Conservation (phyloP, 108 stramenopile species). For the Poteriospumella lacustris region DNA sequence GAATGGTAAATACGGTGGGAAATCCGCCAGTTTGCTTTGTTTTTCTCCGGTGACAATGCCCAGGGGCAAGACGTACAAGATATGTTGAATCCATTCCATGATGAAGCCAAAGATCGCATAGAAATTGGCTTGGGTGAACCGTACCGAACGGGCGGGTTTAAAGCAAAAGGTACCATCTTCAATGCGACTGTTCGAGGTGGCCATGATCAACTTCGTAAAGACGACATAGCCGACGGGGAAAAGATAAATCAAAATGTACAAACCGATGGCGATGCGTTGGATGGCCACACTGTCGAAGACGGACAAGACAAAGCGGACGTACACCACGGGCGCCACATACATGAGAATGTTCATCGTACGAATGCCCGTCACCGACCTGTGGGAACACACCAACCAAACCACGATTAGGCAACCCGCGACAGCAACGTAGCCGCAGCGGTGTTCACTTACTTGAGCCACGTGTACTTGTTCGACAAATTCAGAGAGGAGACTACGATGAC, state of each 20-base stretch:
- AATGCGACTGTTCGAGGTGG: neutral
- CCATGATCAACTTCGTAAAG: slow-evolving; percentile 1
- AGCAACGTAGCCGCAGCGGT: neutral
- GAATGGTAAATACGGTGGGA: slow-evolving; percentile 18
- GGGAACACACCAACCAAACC: neutral
- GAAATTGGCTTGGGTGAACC: slow-evolving; percentile 15
- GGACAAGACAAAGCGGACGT: slow-evolving; percentile 2
- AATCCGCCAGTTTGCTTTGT: neutral
- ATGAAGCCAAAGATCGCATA: slow-evolving; percentile 18
- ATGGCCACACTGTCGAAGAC: neutral
- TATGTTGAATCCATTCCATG: slow-evolving; percentile 24
- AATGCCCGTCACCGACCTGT: slow-evolving; percentile 10
- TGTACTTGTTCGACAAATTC: slow-evolving; percentile 13
- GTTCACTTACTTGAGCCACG: neutral
- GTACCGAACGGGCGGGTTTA: slow-evolving; percentile 13
- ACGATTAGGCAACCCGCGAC: neutral
- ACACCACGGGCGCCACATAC: slow-evolving; percentile 16
- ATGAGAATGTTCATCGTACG: slow-evolving; percentile 26
- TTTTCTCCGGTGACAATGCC: slow-evolving; percentile 13
- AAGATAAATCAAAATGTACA: slow-evolving; percentile 20
- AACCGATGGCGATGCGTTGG: slow-evolving; percentile 2
- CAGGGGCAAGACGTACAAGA: neutral
- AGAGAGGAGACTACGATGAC: slow-evolving; percentile 25
- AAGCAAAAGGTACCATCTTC: slow-evolving; percentile 30
- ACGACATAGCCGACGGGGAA: slow-evolving; percentile 20